Evolutionary conservation across 2,329 filamentous ascomycete species (phyloP).

Genomic region (Didymella segeticola): DNA sequence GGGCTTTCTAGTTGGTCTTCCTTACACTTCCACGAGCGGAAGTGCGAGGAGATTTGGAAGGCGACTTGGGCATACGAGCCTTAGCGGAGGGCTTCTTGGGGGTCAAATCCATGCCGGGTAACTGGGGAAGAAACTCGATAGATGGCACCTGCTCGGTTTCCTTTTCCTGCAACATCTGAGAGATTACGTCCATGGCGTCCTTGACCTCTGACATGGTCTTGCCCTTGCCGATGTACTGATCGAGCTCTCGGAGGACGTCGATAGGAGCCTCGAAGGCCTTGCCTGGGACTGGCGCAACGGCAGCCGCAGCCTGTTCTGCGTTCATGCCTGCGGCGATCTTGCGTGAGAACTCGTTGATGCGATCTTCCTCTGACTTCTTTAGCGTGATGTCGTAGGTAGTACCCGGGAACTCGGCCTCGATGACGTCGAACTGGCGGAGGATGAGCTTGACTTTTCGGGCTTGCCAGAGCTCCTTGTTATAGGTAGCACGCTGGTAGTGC

Average conservation of each 20-base stretch:
- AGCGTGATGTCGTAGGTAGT: slow-evolving; percentile 41
- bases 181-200: slow-evolving; percentile 32
- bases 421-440: slow-evolving; percentile 40
- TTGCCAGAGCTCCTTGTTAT: slow-evolving; percentile 46
- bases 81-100: slow-evolving; percentile 24
- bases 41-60: slow-evolving; percentile 22
- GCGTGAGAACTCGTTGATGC: slow-evolving; percentile 39
- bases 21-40: slow-evolving; percentile 35
- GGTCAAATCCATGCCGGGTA: slow-evolving; percentile 23
- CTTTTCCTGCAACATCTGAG: slow-evolving; percentile 36
- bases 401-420: slow-evolving; percentile 39
- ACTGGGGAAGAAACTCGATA: slow-evolving; percentile 41
- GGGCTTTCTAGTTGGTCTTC: slow-evolving; percentile 28
- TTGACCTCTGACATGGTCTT: slow-evolving; percentile 32
- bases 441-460: slow-evolving; percentile 44
- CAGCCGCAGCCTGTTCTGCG: slow-evolving; percentile 16
- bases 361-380: slow-evolving; percentile 46
- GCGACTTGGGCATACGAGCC: slow-evolving; percentile 15
- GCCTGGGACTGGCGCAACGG: slow-evolving; percentile 17
- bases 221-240: slow-evolving; percentile 28
- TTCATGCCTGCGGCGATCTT: slow-evolving; percentile 27
- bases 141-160: slow-evolving; percentile 37
- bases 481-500: slow-evolving; percentile 51
- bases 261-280: slow-evolving; percentile 46
- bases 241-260: slow-evolving; percentile 41